Evolutionary conservation across 202 grass and related monocot genomes (phyloP), one percentile per base, ranked within the genome.

Genomic region (Hordeum pubiflorum): DNA sequence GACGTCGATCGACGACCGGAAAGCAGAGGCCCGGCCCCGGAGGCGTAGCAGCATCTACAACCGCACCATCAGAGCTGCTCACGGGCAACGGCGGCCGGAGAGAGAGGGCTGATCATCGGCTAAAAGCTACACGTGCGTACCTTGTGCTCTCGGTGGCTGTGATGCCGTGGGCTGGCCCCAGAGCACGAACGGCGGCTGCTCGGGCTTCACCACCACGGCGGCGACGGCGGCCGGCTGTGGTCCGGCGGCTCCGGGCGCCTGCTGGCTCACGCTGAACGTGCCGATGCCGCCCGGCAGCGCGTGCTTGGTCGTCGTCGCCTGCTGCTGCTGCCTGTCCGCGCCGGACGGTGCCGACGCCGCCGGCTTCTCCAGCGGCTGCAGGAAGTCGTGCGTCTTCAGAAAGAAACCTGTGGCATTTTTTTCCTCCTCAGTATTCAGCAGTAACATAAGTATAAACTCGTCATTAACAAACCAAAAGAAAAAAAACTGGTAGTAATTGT

Each of bases 321-420:
- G 82, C 63, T 59, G 27, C 14, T 31, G 39, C 67, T 29, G 68
- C 24, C 34, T 43, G 9, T 78, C 72, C 37, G 15, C 77, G 24
- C 27, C 58, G 74, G 71, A 20, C 31, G 71, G 26, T 57, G 57
- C 39, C 44, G 82, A 54, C 59, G 24, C 9, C 62, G 82, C 60
- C 56, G 82, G 34, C 15, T 9, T 81, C 81, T 88, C 88, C 79
- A 91, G 15, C 17, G 94, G 87, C 79, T 91, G 82, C 55, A 97
- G 80, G 82, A 97, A 97, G 56, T 97, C 89, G 72, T 93, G 94
- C 69, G 94, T 97, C 88, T 86, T 93, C 76, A 85, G 33, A 32
- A 91, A 88, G 43, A 91, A 85, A 56, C 89, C 94, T 97, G 77
- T 62, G 29, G 22, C 52, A 46, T 29, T 59, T 7, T 7, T 26